Conservation (phyloP, 1,139 yeast genomes). For the Hyphopichia pseudoburtonii region DNA sequence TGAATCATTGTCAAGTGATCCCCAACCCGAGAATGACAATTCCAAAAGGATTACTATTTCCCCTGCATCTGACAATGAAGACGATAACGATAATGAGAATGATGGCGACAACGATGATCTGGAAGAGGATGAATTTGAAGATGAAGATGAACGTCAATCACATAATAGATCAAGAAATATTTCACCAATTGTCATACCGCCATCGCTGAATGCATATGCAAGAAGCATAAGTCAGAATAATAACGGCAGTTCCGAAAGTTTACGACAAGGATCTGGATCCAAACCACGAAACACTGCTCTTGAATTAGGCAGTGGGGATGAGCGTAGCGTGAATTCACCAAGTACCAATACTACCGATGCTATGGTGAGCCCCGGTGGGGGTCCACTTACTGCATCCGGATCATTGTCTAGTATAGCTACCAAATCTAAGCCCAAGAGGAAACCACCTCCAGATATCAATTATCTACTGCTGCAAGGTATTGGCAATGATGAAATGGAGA, state of each 20-base stretch:
- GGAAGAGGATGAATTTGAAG: slow-evolving; percentile 1
- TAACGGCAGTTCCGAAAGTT: slow-evolving; percentile 17
- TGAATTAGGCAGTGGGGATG: neutral
- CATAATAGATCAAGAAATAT: neutral
- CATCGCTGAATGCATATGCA: slow-evolving; percentile 19
- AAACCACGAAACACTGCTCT: no score
- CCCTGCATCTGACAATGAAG: neutral
- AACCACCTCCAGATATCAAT: slow-evolving; percentile 34
- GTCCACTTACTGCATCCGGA: no score
- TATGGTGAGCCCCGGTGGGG: neutral
- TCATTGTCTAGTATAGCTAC: neutral
- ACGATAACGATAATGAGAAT: neutral
- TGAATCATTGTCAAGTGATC: no score
- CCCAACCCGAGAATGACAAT: neutral
- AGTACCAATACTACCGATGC: neutral
- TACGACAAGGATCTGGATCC: slow-evolving; percentile 5
- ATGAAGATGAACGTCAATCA: slow-evolving; percentile 1
- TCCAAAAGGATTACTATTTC: neutral
- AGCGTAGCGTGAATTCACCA: neutral
- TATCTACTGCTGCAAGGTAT: no score
- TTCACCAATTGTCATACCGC: slow-evolving; percentile 17
- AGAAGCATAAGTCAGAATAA: slow-evolving; percentile 14
- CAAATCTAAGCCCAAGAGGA: slow-evolving; percentile 17
- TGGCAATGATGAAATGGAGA: neutral
- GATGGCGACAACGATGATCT: neutral